A percentile compares a stretch with the other conserved stretches of the same genome.
Conservation (phyloP, 805 yeast genomes). For the Komagataella ulmi region DNA sequence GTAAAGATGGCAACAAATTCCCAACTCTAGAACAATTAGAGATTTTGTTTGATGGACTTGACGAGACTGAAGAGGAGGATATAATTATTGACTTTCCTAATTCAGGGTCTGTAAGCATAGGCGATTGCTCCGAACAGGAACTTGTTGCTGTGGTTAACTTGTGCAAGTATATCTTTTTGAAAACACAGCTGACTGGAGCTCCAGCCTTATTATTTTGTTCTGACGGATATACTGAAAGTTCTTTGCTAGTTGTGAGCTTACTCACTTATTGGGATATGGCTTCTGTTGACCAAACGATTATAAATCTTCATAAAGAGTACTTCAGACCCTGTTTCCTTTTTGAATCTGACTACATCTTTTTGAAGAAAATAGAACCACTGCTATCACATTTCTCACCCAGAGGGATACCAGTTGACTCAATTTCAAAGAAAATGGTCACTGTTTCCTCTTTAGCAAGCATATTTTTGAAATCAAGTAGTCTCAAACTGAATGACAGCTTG, state of each 20-base stretch:
- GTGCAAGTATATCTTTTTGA: slow-evolving; percentile 50
- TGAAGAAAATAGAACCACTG: slow-evolving; percentile 51
- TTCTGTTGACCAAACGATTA: slow-evolving; percentile 48
- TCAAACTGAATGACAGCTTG: not conserved
- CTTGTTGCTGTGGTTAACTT: slow-evolving; percentile 52
- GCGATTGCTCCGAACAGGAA: slow-evolving; percentile 51
- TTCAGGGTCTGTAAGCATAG: slow-evolving; percentile 71
- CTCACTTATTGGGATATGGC: slow-evolving; percentile 56
- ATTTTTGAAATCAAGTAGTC: not conserved
- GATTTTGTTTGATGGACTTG: slow-evolving; percentile 8
- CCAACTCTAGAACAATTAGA: slow-evolving; percentile 30
- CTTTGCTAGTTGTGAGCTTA: slow-evolving; percentile 60
- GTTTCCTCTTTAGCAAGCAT: not conserved
- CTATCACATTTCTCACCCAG: slow-evolving; percentile 49
- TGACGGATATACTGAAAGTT: slow-evolving; percentile 89
- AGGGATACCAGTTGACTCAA: slow-evolving; percentile 3
- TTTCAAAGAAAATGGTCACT: slow-evolving; percentile 5
- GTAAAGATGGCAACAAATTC: slow-evolving; percentile 45
- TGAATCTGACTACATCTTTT: slow-evolving; percentile 55
- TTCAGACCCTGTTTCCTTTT: slow-evolving; percentile 80
- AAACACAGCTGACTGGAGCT: slow-evolving; percentile 13
- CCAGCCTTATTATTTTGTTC: slow-evolving; percentile 53
- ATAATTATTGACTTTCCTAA: slow-evolving; percentile 58
- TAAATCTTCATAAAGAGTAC: slow-evolving; percentile 45
- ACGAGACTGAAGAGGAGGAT: slow-evolving; percentile 7